Evolutionary conservation across 176 grass and related monocot species (phyloP).

Genomic region (Oryza officinalis): DNA sequence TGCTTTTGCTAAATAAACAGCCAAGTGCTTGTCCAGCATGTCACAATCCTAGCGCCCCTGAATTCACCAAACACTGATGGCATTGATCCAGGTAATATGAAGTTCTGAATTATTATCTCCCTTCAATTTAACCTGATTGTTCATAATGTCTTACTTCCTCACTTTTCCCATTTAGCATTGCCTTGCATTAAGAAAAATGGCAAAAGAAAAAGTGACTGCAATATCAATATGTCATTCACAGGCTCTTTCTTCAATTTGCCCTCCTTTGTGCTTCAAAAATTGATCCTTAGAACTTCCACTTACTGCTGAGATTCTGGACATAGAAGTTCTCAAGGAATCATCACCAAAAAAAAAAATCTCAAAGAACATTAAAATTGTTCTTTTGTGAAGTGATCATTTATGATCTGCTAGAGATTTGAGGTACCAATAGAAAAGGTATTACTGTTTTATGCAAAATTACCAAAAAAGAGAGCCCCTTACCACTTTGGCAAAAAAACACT

Average conservation of each 20-base stretch:
- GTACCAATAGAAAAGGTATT: not conserved
- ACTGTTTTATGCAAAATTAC: not conserved
- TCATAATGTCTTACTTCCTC: not conserved
- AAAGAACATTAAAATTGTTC: not conserved
- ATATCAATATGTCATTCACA: not conserved
- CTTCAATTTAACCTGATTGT: conserved; percentile 1
- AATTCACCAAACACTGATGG: conserved; percentile 92
- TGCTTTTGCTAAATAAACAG: conserved; percentile 78
- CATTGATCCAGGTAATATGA: conserved; percentile 75
- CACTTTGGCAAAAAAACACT: not conserved
- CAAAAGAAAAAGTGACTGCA: not conserved
- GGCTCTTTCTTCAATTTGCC: not conserved
- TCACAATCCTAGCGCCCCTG: conserved; percentile 82
- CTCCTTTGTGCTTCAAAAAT: not conserved
- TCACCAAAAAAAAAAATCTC: not conserved
- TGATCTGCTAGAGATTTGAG: not conserved
- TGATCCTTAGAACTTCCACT: not conserved
- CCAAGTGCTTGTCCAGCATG: conserved; percentile 77
- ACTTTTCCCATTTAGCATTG: not conserved
- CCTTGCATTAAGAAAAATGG: not conserved
- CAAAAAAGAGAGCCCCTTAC: not conserved
- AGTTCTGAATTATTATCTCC: not conserved
- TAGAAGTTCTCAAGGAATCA: not conserved
- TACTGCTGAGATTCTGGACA: not conserved
- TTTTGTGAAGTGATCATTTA: not conserved